Evolutionary conservation across 768 basidiomycete species (phyloP).

Genomic region (Boletus rubescentipes): DNA sequence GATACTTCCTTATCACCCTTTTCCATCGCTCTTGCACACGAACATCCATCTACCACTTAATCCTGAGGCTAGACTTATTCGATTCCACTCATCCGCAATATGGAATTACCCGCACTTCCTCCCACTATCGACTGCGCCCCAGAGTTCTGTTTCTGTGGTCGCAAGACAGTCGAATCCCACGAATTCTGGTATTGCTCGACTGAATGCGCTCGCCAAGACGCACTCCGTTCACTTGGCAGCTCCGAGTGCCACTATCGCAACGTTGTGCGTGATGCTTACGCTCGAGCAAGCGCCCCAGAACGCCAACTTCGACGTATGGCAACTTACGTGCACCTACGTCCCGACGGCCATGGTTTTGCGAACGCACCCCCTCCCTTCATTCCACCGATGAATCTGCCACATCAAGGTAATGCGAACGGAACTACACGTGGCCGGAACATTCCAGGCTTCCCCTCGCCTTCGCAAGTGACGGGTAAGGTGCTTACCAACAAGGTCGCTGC

Average conservation of each 20-base stretch:
- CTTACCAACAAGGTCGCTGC: slow-evolving; percentile 1
- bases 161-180: slow-evolving; percentile 20
- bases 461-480: slow-evolving; percentile 17
- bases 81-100: neutral
- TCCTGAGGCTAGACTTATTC: neutral
- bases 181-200: slow-evolving; percentile 32
- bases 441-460: slow-evolving; percentile 16
- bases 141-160: slow-evolving; percentile 28
- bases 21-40: neutral
- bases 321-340: slow-evolving; percentile 10
- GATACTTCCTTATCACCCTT: neutral
- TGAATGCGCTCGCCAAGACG: slow-evolving; percentile 26
- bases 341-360: neutral
- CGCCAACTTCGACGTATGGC: slow-evolving; percentile 8
- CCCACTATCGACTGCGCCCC: slow-evolving; percentile 12
- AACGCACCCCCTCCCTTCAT: neutral
- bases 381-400: neutral
- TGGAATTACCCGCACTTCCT: slow-evolving; percentile 3
- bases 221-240: slow-evolving; percentile 25
- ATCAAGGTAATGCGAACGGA: neutral
- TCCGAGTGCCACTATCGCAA: slow-evolving; percentile 28
- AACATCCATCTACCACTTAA: neutral
- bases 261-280: slow-evolving; percentile 16
- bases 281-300: neutral
- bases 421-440: neutral